These are phyloP conservation scores for Macaranga tanarius DNA, from an alignment of 441 rosid genomes.

Conservation along the genomic window DNA sequence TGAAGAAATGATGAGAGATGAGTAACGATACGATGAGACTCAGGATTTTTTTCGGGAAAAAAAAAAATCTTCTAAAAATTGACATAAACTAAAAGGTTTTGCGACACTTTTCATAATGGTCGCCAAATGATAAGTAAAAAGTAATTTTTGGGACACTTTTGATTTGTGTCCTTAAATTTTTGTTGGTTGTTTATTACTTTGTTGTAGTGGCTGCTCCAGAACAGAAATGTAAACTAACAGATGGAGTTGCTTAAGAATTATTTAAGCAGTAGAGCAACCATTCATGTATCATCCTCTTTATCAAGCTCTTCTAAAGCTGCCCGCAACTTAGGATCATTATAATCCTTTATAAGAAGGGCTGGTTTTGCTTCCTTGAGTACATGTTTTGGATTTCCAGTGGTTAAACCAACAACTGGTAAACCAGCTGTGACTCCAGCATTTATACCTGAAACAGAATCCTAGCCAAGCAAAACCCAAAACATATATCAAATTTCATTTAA, in stretches of 20 bases:
- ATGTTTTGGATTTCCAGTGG: constrained; percentile 75
- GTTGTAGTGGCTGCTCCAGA: too few species aligned
- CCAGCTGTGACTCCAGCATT: constrained; percentile 96
- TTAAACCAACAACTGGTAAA: constrained; percentile 73
- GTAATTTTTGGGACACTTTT: too few species aligned
- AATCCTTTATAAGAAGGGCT: constrained; percentile 62
- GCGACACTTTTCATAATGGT: too few species aligned
- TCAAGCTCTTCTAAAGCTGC: constrained; percentile 67
- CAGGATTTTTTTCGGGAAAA: too few species aligned
- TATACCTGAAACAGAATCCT: constrained; percentile 90
- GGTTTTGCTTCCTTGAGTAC: constrained; percentile 68
- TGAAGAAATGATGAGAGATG: too few species aligned
- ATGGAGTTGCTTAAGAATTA: neutral
- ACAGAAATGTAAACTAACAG: neutral
- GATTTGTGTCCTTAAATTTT: too few species aligned
- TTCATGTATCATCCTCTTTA: constrained; percentile 29
- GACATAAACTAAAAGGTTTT: too few species aligned
- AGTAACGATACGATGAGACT: too few species aligned
- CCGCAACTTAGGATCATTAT: constrained; percentile 74
- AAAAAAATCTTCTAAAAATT: too few species aligned
- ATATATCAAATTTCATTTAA: neutral
- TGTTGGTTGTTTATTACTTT: too few species aligned
- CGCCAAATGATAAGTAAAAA: too few species aligned
- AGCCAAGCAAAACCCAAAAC: constrained; percentile 6
- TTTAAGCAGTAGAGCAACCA: constrained; percentile 10